Evolutionary conservation across 2,329 filamentous ascomycete species (phyloP).

Genomic region (Knoxdaviesia capensis): DNA sequence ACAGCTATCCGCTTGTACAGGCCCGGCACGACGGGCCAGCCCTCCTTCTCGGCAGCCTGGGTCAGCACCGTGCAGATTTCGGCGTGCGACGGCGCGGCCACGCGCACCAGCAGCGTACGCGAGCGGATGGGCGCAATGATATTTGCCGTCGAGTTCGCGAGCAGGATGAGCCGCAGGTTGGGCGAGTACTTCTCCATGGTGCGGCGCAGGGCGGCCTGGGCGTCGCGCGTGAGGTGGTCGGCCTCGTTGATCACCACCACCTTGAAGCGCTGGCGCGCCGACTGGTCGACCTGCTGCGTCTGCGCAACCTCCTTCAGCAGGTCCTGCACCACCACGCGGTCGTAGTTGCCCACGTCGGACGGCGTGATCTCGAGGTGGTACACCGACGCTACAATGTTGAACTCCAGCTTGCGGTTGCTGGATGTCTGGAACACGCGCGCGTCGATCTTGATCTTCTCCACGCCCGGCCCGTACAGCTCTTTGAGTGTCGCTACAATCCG

Average conservation of each 20-base stretch:
- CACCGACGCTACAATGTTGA: constrained; percentile 93
- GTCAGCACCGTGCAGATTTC: constrained; percentile 70
- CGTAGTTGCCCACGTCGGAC: constrained; percentile 89
- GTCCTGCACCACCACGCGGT: constrained; percentile 89
- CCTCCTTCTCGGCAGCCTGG: constrained; percentile 53
- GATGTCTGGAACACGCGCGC: constrained; percentile 90
- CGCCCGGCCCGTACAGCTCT: constrained; percentile 83
- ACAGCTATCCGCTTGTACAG: constrained; percentile 72
- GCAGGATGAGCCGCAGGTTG: constrained; percentile 73
- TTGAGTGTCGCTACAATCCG: constrained; percentile 88
- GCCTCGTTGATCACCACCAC: constrained; percentile 99
- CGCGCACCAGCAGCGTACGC: constrained; percentile 74
- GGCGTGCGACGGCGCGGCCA: constrained; percentile 68
- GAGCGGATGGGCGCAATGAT: constrained; percentile 98
- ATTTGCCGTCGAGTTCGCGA: constrained; percentile 92
- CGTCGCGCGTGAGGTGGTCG: constrained; percentile 81
- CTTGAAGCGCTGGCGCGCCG: constrained; percentile 85
- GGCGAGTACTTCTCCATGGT: constrained; percentile 99
- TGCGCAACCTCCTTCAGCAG: constrained; percentile 94
- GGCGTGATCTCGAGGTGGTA: constrained; percentile 98
- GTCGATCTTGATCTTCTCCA: constrained; percentile 99
- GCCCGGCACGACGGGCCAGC: constrained; percentile 55
- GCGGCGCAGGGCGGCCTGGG: constrained; percentile 78
- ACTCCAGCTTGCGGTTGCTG: constrained; percentile 92
- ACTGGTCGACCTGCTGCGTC: constrained; percentile 93